phyloP scores from a whole-genome alignment of 495 filamentous ascomycete species.

The Barbatosphaeria neglecta region DNA sequence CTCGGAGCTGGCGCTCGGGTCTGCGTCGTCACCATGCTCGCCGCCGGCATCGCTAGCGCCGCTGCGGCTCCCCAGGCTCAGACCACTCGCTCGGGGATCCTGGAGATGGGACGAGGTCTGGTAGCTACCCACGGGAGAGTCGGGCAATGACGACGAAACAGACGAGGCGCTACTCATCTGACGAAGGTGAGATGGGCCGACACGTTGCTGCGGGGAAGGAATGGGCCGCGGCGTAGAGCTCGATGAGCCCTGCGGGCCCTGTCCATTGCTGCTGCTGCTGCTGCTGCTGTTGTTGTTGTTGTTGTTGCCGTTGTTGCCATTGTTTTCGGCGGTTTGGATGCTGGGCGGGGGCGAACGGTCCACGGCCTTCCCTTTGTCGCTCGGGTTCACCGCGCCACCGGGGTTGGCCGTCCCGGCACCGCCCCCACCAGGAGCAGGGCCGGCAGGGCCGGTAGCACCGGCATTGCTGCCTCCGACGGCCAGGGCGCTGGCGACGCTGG shows the following conservation, averaged over 20 bases:
- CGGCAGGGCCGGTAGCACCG: constrained; percentile 9
- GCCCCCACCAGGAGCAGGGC: too few species aligned
- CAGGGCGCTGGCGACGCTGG: constrained; percentile 21
- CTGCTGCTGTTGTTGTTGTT: constrained; percentile 9
- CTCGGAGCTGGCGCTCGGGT: constrained; percentile 48
- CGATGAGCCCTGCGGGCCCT: constrained; percentile 1
- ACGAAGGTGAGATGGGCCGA: constrained; percentile 55
- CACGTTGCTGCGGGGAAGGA: constrained; percentile 27
- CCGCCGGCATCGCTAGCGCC: constrained; percentile 24
- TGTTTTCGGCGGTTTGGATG: too few species aligned
- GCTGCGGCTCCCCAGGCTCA: constrained; percentile 25
- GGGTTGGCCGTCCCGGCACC: neutral
- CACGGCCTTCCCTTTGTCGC: constrained; percentile 72
- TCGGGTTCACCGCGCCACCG: constrained; percentile 7
- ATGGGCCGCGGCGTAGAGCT: constrained; percentile 19
- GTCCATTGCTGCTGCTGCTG: neutral
- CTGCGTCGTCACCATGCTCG: constrained; percentile 20
- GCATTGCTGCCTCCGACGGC: constrained; percentile 1
- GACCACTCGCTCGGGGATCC: constrained; percentile 34
- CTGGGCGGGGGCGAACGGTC: constrained; percentile 45
- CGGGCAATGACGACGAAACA: constrained; percentile 59
- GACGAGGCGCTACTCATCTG: constrained; percentile 79
- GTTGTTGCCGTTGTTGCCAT: too few species aligned
- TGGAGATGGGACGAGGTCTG: constrained; percentile 27
- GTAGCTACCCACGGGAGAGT: constrained; percentile 48